Evolutionary conservation across 78 protist species (phyloP).

Genomic region (Polysphondylium violaceum): DNA sequence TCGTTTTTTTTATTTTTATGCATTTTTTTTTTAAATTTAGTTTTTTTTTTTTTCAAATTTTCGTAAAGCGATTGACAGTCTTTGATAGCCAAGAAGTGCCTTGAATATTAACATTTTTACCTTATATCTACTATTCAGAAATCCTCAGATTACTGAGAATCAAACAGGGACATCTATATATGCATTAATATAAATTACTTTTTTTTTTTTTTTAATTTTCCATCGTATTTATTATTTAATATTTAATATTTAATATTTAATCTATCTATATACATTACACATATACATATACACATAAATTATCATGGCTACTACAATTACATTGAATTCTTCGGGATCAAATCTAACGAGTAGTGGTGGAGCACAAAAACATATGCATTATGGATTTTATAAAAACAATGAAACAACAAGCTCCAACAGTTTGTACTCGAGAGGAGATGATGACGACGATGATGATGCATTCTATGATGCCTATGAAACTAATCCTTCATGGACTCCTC

Average conservation of each 20-base stretch:
- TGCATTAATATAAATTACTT: too few species aligned
- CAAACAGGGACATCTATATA: too few species aligned
- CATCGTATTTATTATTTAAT: not conserved
- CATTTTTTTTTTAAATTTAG: too few species aligned
- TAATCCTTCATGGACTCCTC: conserved; percentile 72
- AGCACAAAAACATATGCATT: conserved; percentile 9
- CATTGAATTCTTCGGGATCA: not conserved
- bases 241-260: not conserved
- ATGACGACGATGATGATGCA: conserved; percentile 58
- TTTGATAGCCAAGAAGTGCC: too few species aligned
- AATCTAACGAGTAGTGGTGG: conserved; percentile 20
- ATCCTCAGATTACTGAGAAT: too few species aligned
- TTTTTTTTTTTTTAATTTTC: not conserved
- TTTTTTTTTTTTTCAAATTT: too few species aligned
- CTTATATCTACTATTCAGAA: too few species aligned
- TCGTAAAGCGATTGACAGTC: too few species aligned
- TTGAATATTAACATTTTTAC: too few species aligned
- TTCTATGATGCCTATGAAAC: conserved; percentile 39
- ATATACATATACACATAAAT: not conserved
- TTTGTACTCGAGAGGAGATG: conserved; percentile 56
- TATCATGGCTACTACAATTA: not conserved
- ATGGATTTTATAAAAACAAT: conserved; percentile 26
- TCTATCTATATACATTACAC: not conserved
- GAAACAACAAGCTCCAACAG: conserved; percentile 33
- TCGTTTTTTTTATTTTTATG: too few species aligned